A percentile compares a stretch with the other conserved stretches of the same genome.
These are phyloP conservation scores for Boeremia lycopersici DNA, from an alignment of 2,329 filamentous ascomycete species.

Conservation along the genomic window DNA sequence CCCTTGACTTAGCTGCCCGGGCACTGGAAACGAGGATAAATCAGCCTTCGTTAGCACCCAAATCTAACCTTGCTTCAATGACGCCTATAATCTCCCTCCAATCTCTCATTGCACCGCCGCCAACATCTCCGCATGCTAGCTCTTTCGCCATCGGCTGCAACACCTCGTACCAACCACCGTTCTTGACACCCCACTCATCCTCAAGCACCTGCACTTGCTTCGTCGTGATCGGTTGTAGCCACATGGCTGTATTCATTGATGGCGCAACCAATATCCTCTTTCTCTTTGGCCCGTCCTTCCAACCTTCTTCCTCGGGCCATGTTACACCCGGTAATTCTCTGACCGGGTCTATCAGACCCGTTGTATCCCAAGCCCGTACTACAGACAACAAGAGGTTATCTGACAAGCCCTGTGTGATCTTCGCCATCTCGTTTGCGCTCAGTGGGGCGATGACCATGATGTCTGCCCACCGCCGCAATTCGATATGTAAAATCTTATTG, in stretches of 20 bases:
- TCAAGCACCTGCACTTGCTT: constrained; percentile 73
- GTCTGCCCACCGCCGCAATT: constrained; percentile 82
- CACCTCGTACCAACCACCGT: constrained; percentile 68
- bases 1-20: no score
- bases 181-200: constrained; percentile 70
- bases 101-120: constrained; percentile 80
- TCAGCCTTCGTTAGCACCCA: constrained; percentile 11
- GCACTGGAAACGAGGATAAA: background rate
- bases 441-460: constrained; percentile 80
- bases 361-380: constrained; percentile 84
- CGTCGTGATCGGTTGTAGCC: constrained; percentile 79
- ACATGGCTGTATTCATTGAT: constrained; percentile 92
- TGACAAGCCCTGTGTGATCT: constrained; percentile 76
- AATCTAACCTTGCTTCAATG: constrained; percentile 57
- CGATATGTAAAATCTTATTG: constrained; percentile 86
- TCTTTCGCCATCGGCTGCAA: constrained; percentile 75
- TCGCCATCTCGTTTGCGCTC: constrained; percentile 84
- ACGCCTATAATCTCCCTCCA: constrained; percentile 75
- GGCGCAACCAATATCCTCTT: constrained; percentile 74
- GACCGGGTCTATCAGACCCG: constrained; percentile 40
- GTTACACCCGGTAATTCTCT: constrained; percentile 33
- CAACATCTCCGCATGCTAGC: constrained; percentile 84
- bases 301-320: constrained; percentile 23
- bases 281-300: constrained; percentile 46
- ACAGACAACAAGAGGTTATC: constrained; percentile 77